Conservation (phyloP, 768 basidiomycete species). For the Sarcomyxa edulis region DNA sequence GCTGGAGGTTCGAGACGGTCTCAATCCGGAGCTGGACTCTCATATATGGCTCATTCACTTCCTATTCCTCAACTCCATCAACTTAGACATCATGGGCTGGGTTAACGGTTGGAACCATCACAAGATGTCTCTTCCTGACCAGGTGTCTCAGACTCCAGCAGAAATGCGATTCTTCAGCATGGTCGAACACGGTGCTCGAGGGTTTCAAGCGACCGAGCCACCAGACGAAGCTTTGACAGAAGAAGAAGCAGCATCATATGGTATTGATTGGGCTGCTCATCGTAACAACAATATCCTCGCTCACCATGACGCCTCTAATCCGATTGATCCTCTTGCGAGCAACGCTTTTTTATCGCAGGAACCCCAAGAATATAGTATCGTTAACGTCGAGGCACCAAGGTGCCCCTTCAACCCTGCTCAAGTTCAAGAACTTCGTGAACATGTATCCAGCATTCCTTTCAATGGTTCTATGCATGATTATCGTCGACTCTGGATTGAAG, state of each 20-base stretch:
- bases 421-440: no score
- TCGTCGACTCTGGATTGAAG: no score
- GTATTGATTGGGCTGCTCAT: conserved; percentile 14
- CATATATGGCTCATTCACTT: conserved; percentile 23
- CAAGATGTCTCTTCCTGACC: conserved; percentile 7
- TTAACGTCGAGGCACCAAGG: no score
- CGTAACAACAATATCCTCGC: no score
- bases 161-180: conserved; percentile 17
- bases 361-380: no score
- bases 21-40: conserved; percentile 9
- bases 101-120: conserved; percentile 20
- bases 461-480: no score
- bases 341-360: no score
- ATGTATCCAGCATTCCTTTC: no score
- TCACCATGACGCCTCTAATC: no score
- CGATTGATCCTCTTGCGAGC: no score
- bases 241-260: conserved; percentile 8
- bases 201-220: conserved; percentile 3
- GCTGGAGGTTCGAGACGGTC: conserved; percentile 15
- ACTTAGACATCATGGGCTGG: conserved; percentile 17
- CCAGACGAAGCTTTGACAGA: no score
- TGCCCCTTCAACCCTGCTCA: no score
- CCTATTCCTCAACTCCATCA: conserved; percentile 17
- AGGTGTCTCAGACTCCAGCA: conserved; percentile 6
- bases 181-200: conserved; percentile 12